These are phyloP conservation scores for Echinochloa phyllopogon DNA, from an alignment of 176 grass and related monocot genomes.

Conservation along the genomic window DNA sequence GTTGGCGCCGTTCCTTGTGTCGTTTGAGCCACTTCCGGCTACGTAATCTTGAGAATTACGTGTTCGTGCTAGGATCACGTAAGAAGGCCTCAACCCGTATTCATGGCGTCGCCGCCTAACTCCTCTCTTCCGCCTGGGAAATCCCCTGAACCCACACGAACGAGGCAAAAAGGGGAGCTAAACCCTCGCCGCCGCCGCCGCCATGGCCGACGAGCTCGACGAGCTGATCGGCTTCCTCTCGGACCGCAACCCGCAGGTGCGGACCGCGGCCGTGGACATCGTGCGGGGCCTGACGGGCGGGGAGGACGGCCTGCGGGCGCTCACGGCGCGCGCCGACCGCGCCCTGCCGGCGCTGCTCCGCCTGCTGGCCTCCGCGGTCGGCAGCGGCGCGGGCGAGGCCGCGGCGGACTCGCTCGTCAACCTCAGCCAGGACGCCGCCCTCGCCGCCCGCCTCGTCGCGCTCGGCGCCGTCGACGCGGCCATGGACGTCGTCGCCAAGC, in stretches of 20 bases:
- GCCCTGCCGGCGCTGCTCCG: conserved; percentile 61
- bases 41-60: not conserved
- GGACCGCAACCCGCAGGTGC: conserved; percentile 69
- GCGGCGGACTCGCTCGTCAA: conserved; percentile 90
- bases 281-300: conserved; percentile 80
- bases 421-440: conserved; percentile 66
- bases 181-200: conserved; percentile 17
- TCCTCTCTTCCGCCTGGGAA: no score
- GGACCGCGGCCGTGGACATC: conserved; percentile 74
- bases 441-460: conserved; percentile 61
- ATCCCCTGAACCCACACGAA: not conserved
- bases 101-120: not conserved
- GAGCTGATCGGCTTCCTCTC: conserved; percentile 80
- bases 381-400: conserved; percentile 51
- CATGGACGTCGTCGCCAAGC: conserved; percentile 77
- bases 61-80: not conserved
- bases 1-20: not conserved
- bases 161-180: not conserved
- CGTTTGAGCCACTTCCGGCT: not conserved
- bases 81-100: not conserved
- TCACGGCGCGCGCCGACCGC: conserved; percentile 52
- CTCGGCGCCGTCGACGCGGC: conserved; percentile 55
- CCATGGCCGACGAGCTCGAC: conserved; percentile 83
- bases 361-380: conserved; percentile 52
- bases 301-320: conserved; percentile 60